These are phyloP conservation scores for Trichophyton equinum DNA, from an alignment of 2,329 filamentous ascomycete genomes.

Conservation along the genomic window DNA sequence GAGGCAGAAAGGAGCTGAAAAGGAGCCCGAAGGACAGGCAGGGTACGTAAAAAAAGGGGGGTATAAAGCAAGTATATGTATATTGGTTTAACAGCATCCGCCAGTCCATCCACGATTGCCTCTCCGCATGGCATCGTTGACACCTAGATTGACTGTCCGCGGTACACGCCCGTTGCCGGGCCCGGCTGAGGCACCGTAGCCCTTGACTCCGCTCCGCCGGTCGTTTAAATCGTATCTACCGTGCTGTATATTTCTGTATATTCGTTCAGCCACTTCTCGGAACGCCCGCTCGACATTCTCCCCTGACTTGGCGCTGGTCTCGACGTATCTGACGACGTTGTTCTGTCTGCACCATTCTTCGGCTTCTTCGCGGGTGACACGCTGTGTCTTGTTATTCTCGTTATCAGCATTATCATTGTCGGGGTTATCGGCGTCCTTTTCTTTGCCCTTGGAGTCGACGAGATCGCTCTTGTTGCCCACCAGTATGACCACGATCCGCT, in stretches of 20 bases:
- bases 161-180: constrained; percentile 23
- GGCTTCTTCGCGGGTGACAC: constrained; percentile 72
- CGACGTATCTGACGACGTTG: constrained; percentile 82
- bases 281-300: constrained; percentile 91
- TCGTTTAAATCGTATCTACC: constrained; percentile 93
- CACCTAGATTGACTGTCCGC: constrained; percentile 33
- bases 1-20: background rate
- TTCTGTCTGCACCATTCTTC: constrained; percentile 80
- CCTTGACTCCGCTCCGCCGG: constrained; percentile 80
- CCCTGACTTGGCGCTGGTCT: constrained; percentile 91
- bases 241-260: constrained; percentile 92
- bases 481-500: constrained; percentile 84
- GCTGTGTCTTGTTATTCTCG: constrained; percentile 41
- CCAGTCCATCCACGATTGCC: constrained; percentile 26
- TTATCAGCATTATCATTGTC: constrained; percentile 4
- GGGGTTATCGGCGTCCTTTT: background rate
- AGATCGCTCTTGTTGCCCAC: constrained; percentile 94
- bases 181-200: constrained; percentile 32
- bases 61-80: background rate
- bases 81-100: constrained; percentile 25
- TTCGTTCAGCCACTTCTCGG: constrained; percentile 81
- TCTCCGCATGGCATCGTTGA: constrained; percentile 37
- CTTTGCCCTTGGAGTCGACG: constrained; percentile 33
- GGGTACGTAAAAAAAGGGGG: no score
- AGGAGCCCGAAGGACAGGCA: no score